Base-by-base conservation (phyloP, 2,329 filamentous ascomycete species). In the Neonectria ditissima region DNA sequence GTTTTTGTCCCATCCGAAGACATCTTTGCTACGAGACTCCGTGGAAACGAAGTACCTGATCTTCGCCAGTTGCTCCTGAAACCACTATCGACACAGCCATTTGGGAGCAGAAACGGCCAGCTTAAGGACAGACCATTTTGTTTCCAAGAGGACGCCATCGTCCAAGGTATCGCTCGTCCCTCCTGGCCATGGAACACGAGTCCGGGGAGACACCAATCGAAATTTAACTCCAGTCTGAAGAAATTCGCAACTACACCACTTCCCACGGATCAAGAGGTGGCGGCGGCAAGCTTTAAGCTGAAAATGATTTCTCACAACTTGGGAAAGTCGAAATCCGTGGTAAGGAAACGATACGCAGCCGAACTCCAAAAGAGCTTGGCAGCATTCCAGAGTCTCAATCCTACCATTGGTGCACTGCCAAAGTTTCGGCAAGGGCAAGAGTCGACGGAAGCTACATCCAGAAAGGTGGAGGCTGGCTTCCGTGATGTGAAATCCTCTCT, bases 281-380 rank as follows among this genome's bases (percentile, higher is more conserved):
- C 37, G 5, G 51, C 59, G 16, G 63, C 66, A 8, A 28, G 53
- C 1, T 53, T 44, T 24, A 57, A 59, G 37, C 18, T 73, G 18
- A 26, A 50, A 20, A 26, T 32, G 8, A 73, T 73, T 28, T 26
- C 62, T 13, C 41, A 52, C 6, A 44, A 34, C 2, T 18, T 73
- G 7, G 63, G 47, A 0, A n/a, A 43, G 2, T 71, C 69, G 3
- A 65, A 51, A 8, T 73, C 70, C 11, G 59, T 24, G 37, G 67
- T 73, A 26, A 68, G 66, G 22, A 45, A 43, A 14, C 57, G 62
- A 7, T 73, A 73, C 50, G 70, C 70, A 1, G 18, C 14, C 2
- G 70, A 73, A 14, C 65, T 73, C 11, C 63, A 65, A 52, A 63
- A 65, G 41, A 73, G 69, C 39, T 9, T 73, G 20, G 44, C 39